A percentile compares a stretch with the other conserved stretches of the same genome.
phyloP scores from a whole-genome alignment of 352 stramenopile genomes.

The Phytophthora idaei region DNA sequence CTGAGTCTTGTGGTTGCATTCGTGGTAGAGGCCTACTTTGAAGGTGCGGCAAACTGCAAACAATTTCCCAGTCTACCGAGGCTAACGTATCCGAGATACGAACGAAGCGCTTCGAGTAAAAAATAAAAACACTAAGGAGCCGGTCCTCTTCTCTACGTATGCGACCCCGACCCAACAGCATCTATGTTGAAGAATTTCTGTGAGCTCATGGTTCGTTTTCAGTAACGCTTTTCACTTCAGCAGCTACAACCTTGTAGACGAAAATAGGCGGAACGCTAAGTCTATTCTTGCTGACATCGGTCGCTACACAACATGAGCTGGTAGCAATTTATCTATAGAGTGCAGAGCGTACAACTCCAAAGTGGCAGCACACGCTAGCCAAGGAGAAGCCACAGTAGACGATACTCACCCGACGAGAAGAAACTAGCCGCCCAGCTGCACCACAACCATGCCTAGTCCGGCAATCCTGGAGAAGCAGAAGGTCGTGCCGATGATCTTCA shows the following conservation, averaged over 20 bases:
- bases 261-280: slow-evolving; percentile 13
- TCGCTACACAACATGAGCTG: not conserved
- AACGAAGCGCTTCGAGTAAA: not conserved
- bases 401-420: not conserved
- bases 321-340: slow-evolving; percentile 18
- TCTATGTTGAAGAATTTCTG: slow-evolving; percentile 1
- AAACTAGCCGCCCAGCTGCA: slow-evolving; percentile 1
- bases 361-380: not conserved
- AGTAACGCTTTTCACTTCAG: not conserved
- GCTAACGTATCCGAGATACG: not conserved
- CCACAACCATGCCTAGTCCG: slow-evolving; percentile 55
- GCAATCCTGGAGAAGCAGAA: slow-evolving; percentile 73
- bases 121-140: not conserved
- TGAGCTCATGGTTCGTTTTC: not conserved
- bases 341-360: not conserved
- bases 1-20: slow-evolving; percentile 1
- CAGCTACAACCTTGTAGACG: not conserved
- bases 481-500: slow-evolving; percentile 83
- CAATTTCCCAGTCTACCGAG: not conserved
- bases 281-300: slow-evolving; percentile 12
- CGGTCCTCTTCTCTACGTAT: not conserved
- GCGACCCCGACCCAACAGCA: not conserved
- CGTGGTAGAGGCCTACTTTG: slow-evolving; percentile 2
- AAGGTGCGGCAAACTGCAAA: slow-evolving; percentile 2
- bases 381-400: slow-evolving; percentile 14